Evolutionary conservation across 768 basidiomycete species (phyloP), one percentile per base, ranked within the genome.

Genomic region (Daedaleopsis sinensis): DNA sequence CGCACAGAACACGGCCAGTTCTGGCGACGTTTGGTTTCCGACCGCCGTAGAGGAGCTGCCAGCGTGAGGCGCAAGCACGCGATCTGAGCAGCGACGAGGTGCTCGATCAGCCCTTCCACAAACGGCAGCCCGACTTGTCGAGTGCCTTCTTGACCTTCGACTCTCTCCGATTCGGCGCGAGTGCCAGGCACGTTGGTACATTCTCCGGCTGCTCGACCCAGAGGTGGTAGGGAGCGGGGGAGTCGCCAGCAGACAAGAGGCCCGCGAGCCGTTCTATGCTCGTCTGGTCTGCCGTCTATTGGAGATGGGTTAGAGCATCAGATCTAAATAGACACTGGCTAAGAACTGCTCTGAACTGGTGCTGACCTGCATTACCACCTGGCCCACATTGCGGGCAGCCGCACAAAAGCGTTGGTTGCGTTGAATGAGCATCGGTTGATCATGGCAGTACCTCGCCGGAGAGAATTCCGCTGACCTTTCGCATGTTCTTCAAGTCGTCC

Each of bases 151-250:
- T 78, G 57, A 80, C 71, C 43, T 65, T 61, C 43, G 70, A 69
- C 12, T 78, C 77, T 53, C 72, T 71, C 57, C 73, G 67, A 55
- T 80, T 80, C 0, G 79, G 79, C 18, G 76, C 76, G 5, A 80
- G 66, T n/a, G 79, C 79, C 43, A 80, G 62, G 63, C 78, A 80
- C 5, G 79, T 77, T 5, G 79, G 74, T 3, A 71, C 58, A 57
- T 77, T 71, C 69, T 80, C 79, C 0, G 79, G 79, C 55, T 79
- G 79, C 58, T 80, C 79, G 27, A 72, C 71, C 79, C 79, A 80
- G 12, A 79, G 66, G 57, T 80, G 73, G 56, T 80, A 73, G 8
- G 72, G 72, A 54, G 78, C 69, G 19, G 76, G 71, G 1, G 70
- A 71, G 0, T 71, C 64, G 35, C 64, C 52, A 3, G 55, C 53